Conservation (phyloP, 257 asterid species). For the Fraxinus excelsior region DNA sequence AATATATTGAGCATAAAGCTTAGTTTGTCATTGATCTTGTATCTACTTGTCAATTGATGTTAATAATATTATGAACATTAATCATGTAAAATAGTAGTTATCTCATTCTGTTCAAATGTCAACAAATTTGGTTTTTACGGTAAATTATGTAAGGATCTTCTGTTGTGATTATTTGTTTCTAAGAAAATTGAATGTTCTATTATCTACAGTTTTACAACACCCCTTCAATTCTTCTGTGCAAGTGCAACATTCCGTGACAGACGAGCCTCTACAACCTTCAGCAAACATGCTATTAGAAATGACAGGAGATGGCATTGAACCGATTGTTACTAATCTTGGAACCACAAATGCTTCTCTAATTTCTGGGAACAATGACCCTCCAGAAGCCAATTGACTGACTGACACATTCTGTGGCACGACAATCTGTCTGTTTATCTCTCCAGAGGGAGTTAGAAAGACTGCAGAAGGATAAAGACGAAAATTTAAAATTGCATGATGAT, state of each 20-base stretch:
- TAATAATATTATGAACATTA: neutral
- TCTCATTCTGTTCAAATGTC: neutral
- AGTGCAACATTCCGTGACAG: no score
- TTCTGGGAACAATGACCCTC: conserved; percentile 18
- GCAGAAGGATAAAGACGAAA: conserved; percentile 39
- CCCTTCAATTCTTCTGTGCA: no score
- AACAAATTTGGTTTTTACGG: neutral
- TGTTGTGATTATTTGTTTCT: neutral
- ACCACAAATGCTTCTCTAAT: neutral
- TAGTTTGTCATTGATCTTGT: neutral
- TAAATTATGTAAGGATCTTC: neutral
- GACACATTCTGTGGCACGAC: conserved; percentile 17
- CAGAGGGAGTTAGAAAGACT: conserved; percentile 44
- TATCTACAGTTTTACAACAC: neutral
- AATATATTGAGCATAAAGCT: neutral
- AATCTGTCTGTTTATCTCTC: conserved; percentile 36
- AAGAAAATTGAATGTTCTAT: neutral
- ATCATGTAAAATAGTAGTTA: no score
- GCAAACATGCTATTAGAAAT: neutral
- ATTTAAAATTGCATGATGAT: conserved; percentile 40
- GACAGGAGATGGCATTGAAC: conserved; percentile 1
- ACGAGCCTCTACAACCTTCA: conserved; percentile 14
- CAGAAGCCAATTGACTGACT: conserved; percentile 27
- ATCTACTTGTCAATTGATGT: neutral
- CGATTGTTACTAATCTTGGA: conserved; percentile 14